A percentile compares a stretch with the other conserved stretches of the same genome.
Conservation (phyloP, 2,329 filamentous ascomycete genomes). For the Neofusicoccum parvum region DNA sequence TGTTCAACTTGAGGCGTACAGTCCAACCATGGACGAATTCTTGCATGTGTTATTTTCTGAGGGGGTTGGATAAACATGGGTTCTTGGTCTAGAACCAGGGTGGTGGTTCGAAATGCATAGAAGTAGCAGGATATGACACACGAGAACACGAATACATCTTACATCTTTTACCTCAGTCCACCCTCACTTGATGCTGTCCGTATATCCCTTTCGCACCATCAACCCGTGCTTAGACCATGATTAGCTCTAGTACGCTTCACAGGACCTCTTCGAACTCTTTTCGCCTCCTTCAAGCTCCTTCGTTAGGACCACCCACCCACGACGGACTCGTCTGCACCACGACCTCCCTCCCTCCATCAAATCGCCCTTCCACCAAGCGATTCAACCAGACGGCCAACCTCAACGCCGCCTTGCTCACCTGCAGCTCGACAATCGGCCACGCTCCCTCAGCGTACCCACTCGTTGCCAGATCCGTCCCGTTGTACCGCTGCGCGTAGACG, state of each 20-base stretch:
- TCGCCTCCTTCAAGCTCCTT: background rate
- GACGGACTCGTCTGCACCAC: conserved; percentile 23
- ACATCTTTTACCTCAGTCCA: background rate
- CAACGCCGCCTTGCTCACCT: conserved; percentile 45
- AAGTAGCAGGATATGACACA: background rate
- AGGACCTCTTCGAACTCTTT: no score
- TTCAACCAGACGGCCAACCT: conserved; percentile 45
- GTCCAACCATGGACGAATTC: conserved; percentile 25
- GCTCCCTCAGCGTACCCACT: conserved; percentile 42
- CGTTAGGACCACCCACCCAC: background rate
- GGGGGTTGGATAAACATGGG: background rate
- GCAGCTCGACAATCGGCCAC: conserved; percentile 44
- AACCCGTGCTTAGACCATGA: no score
- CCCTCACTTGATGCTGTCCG: no score
- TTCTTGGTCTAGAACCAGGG: background rate
- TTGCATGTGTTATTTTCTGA: background rate
- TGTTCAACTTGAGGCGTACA: conserved; percentile 1
- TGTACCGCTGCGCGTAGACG: conserved; percentile 37
- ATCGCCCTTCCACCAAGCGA: conserved; percentile 31
- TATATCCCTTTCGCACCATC: no score
- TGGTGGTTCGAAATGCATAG: background rate
- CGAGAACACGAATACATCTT: background rate
- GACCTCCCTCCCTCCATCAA: conserved; percentile 25
- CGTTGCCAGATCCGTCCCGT: conserved; percentile 37
- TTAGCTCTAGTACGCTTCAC: no score